phyloP scores from a whole-genome alignment of 176 grass and related monocot genomes.

The Musa schizocarpa region DNA sequence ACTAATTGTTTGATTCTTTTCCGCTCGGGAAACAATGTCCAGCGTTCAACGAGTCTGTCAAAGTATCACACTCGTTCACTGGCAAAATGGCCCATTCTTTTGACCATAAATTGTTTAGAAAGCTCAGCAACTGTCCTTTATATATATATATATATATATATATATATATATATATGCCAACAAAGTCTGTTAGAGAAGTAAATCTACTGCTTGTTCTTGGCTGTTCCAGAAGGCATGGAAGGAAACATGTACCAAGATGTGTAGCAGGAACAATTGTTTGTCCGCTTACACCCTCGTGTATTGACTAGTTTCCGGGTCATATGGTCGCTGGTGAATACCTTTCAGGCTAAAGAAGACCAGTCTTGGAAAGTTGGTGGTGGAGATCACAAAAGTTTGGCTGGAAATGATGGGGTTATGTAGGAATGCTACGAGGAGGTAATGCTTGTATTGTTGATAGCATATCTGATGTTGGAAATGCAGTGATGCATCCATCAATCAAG shows the following conservation, averaged over 20 bases:
- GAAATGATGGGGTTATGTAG: too few relatives aligned
- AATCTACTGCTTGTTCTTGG: neutral
- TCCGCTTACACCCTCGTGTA: neutral
- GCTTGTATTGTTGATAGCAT: too few relatives aligned
- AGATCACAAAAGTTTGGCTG: neutral
- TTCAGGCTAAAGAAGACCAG: neutral
- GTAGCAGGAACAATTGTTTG: neutral
- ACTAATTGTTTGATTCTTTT: too few relatives aligned
- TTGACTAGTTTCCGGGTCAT: neutral
- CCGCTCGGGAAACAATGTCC: too few relatives aligned
- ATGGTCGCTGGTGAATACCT: neutral
- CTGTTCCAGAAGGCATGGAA: neutral
- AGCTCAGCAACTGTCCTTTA: neutral
- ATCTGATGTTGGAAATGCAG: too few relatives aligned
- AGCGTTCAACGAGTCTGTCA: neutral
- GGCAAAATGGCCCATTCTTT: neutral
- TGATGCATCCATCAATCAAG: too few relatives aligned
- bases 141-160: too few relatives aligned
- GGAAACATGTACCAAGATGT: neutral
- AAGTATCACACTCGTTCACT: neutral
- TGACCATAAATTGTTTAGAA: neutral
- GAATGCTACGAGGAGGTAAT: too few relatives aligned
- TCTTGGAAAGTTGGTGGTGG: neutral
- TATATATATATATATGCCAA: neutral
- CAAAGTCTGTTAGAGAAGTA: neutral